Evolutionary conservation across 495 filamentous ascomycete genomes (phyloP).

Genomic region (Penicillium desertorum): DNA sequence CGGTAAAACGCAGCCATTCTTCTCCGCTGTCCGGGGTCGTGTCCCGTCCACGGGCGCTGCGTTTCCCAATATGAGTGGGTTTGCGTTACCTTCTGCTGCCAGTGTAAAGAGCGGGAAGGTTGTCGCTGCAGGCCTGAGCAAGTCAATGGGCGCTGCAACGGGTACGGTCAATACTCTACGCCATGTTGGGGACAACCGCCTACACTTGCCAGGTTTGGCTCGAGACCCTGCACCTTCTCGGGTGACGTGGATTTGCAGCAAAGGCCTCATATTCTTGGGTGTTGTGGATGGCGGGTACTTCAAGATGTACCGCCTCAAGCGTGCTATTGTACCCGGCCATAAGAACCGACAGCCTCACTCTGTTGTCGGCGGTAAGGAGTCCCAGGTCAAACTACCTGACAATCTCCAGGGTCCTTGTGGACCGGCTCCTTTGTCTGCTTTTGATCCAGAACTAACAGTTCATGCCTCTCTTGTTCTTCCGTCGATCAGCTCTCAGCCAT

Average conservation of each 20-base stretch:
- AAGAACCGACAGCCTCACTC: constrained; percentile 51
- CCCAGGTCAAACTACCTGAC: constrained; percentile 63
- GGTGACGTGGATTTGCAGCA: constrained; percentile 42
- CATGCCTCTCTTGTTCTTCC: constrained; percentile 39
- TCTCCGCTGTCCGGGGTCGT: constrained; percentile 55
- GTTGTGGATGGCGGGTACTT: constrained; percentile 48
- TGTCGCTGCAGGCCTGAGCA: constrained; percentile 77
- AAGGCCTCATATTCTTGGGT: constrained; percentile 39
- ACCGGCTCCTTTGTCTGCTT: constrained; percentile 34
- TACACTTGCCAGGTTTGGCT: constrained; percentile 64
- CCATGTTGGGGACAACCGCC: constrained; percentile 79
- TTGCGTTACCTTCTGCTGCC: constrained; percentile 63
- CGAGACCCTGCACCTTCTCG: constrained; percentile 43
- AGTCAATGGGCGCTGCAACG: constrained; percentile 78
- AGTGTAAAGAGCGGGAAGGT: constrained; percentile 71
- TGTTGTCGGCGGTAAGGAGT: constrained; percentile 56
- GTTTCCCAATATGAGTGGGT: constrained; percentile 44
- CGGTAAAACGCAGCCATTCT: constrained; percentile 57
- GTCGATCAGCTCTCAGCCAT: constrained; percentile 34
- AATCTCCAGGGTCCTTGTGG: constrained; percentile 38
- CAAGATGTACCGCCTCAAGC: constrained; percentile 66
- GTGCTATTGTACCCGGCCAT: constrained; percentile 30
- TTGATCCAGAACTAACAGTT: constrained; percentile 31
- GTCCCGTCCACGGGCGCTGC: constrained; percentile 50
- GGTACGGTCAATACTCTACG: constrained; percentile 76